phyloP scores from a whole-genome alignment of 805 yeast genomes.

The Candida odintsovae region DNA sequence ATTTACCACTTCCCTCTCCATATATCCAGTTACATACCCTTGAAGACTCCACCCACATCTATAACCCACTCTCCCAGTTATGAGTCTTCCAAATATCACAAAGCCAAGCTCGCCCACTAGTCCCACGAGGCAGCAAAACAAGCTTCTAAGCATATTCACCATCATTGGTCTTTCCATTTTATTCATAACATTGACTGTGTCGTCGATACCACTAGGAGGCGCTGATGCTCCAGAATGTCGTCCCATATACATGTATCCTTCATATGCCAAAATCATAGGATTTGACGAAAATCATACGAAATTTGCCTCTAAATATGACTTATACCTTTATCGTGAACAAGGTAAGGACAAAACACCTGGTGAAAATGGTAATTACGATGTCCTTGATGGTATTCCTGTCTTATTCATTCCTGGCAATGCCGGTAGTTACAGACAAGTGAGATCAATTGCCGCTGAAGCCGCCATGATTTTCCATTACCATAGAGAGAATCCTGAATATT shows the following conservation, averaged over 20 bases:
- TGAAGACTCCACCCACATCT: background rate
- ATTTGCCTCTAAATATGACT: constrained; percentile 76
- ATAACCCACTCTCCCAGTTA: background rate
- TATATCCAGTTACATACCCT: background rate
- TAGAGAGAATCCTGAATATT: constrained; percentile 26
- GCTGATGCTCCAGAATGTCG: constrained; percentile 54
- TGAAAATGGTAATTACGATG: constrained; percentile 25
- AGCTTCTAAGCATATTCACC: background rate
- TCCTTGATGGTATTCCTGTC: constrained; percentile 70
- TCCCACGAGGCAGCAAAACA: background rate
- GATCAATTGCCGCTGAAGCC: constrained; percentile 86
- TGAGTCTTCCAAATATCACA: background rate
- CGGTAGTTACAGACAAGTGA: constrained; percentile 83
- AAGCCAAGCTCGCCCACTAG: background rate
- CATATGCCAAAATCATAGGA: constrained; percentile 68
- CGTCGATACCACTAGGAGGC: constrained; percentile 22
- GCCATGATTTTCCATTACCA: constrained; percentile 50
- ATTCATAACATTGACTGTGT: background rate
- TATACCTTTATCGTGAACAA: constrained; percentile 83
- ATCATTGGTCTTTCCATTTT: constrained; percentile 1
- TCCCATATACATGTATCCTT: constrained; percentile 74
- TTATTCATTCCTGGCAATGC: constrained; percentile 97
- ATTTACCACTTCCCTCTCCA: no score
- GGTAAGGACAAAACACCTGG: constrained; percentile 54
- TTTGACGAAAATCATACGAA: constrained; percentile 67